Percentiles rank a stretch among this genome's conserved stretches.
These are phyloP conservation scores for Bothriochloa decipiens DNA, from an alignment of 176 grass and related monocot genomes.

Conservation along the genomic window DNA sequence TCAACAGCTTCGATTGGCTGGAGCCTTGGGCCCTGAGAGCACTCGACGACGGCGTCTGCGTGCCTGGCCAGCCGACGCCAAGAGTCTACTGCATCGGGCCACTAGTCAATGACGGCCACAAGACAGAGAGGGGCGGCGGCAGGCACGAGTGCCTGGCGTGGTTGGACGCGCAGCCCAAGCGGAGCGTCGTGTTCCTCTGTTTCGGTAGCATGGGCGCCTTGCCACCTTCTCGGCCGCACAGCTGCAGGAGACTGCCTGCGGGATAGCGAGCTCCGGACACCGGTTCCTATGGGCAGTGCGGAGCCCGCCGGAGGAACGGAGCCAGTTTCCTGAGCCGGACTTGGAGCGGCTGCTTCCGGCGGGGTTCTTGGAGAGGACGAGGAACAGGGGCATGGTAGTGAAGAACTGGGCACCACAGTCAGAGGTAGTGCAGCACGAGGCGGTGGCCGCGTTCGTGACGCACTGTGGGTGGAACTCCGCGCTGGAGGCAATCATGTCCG, in stretches of 20 bases:
- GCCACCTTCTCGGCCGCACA: background rate
- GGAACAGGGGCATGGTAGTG: background rate
- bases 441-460: conserved; percentile 25
- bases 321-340: background rate
- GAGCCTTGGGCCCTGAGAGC: conserved; percentile 28
- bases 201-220: background rate
- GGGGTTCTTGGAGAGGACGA: background rate
- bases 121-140: background rate
- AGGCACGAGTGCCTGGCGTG: background rate
- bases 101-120: background rate
- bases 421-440: background rate
- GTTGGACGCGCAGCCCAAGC: background rate
- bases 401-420: background rate
- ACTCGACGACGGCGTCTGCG: conserved; percentile 17
- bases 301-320: background rate
- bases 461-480: conserved; percentile 70
- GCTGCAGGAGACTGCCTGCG: background rate
- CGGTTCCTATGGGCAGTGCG: background rate
- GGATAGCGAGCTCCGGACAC: background rate
- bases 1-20: conserved; percentile 53
- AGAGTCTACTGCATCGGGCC: background rate
- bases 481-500: conserved; percentile 26
- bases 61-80: background rate
- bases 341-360: background rate
- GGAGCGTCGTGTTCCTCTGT: background rate